Evolutionary conservation across 208 protist species (phyloP), one percentile per base, ranked within the genome.

Genomic region (Trypanosomatidae sp.): DNA sequence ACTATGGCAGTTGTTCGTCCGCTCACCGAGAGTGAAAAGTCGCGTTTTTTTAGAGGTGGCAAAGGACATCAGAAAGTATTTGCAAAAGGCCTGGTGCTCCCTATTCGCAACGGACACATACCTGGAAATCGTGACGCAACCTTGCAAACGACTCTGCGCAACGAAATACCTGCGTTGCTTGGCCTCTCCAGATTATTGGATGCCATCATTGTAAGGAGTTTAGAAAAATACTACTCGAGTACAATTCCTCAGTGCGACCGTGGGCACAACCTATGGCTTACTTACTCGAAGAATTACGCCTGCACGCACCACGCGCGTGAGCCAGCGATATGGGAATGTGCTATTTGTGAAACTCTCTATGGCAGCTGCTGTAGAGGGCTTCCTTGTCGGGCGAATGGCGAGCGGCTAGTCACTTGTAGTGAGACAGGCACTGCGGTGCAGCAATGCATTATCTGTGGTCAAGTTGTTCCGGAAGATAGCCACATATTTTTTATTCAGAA

Each of bases 271-370:
- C 74, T 96, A 75, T 91, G 77, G 80, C 80, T 96, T 15, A 41
- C 94, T 44, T 77, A 81, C 52, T 86, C 81, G 19, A 79, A 71
- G 33, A 81, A 83, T 25, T 86, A 83, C 68, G 67, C 44, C 22
- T 96, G 92, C 59, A 79, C 71, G 28, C 82, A 88, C 52, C 92
- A 96, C 75, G 60, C 72, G 19, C 50, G 71, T 22, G 69, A 90
- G 66, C 53, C 69, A 46, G 92, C 86, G 5, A 79, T 96, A 60
- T 96, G 92, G 92, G 88, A 93, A 65, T 96, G 92, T 62, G 36
- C 47, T 10, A 81, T 92, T 60, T 96, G 92, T 69, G 90, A 91
- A 77, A 74, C 82, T 17, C 80, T 91, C 60, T 96, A 94, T 66
- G 89, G 92, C 8, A 78, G 60, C 52, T 93, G 88, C 72, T 96